Conservation (phyloP, 257 asterid species). For the Oldenlandia corymbosa region DNA sequence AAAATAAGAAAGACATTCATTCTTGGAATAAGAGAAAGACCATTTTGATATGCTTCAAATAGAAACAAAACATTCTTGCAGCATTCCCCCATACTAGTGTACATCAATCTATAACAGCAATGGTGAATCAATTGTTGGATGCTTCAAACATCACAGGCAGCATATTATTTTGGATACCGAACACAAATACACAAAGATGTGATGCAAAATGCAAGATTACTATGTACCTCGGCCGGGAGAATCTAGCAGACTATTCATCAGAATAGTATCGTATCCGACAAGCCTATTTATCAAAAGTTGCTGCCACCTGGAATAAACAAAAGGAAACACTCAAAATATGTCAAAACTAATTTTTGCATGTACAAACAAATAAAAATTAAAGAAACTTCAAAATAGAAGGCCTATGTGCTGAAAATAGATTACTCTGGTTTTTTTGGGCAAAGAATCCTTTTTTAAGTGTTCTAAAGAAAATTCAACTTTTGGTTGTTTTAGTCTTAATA, state of each 20-base stretch:
- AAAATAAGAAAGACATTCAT: constrained; percentile 4
- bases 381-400: background rate
- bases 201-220: constrained; percentile 12
- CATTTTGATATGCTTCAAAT: background rate
- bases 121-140: background rate
- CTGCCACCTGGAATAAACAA: constrained; percentile 72
- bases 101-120: background rate
- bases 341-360: background rate
- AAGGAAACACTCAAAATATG: background rate
- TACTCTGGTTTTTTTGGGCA: background rate
- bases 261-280: constrained; percentile 94
- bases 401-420: background rate
- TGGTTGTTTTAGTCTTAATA: background rate
- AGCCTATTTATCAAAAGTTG: constrained; percentile 94
- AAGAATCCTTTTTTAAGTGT: background rate
- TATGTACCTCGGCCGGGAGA: constrained; percentile 85
- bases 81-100: background rate
- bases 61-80: background rate
- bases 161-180: background rate
- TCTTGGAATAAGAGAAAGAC: background rate
- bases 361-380: background rate
- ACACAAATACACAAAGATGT: background rate
- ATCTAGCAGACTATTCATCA: constrained; percentile 91
- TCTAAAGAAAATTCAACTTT: background rate
- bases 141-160: too few relatives aligned